Base-by-base conservation (phyloP, 257 asterid genomes). In the Prunella vulgaris region DNA sequence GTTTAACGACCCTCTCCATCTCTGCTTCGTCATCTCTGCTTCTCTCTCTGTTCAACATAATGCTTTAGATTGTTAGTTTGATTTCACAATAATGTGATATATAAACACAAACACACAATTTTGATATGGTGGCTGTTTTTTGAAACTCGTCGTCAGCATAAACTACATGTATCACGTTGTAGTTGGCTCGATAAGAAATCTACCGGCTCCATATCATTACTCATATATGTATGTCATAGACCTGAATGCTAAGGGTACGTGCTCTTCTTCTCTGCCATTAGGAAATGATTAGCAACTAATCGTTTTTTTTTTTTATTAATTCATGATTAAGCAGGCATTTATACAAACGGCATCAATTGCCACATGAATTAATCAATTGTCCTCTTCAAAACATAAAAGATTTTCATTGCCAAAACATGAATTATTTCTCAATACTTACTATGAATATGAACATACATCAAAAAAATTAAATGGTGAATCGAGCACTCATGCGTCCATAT, bases 1-100 rank as follows among this genome's bases (percentile, higher is more conserved):
- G 64, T 65, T 79, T 54, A 79, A 70, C 1, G 90, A 74, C 60
- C 79, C 88, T 63, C 66, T 79, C 96, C 87, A 85, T 49, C 65
- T 74, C 10, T 75, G 80, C 75, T 84, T 87, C 48, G 76, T 71
- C 84, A 77, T 82, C 77, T 46, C 69, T 59, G 60, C 65, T 48
- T 58, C 57, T 49, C 69, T 24, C 49, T 28, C 21, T 59, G 18
- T 42, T 42, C 76, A 54, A 20, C 37, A 51, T 46, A 3, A 62
- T 28, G 15, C 35, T 27, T 20, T 57, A 20, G 17, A 66, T 57
- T 30, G 63, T 71, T 60, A 71, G 56, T 32, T 42, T 71, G 56
- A 38, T 7, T 7, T 58, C 42, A 9, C 42, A 10, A 7, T 0
- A 27, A 59, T 59, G 30, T 32, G 27, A 60, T 30, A 32, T 32